Conservation (phyloP, 805 yeast genomes). For the Tetrapisispora arboricola region DNA sequence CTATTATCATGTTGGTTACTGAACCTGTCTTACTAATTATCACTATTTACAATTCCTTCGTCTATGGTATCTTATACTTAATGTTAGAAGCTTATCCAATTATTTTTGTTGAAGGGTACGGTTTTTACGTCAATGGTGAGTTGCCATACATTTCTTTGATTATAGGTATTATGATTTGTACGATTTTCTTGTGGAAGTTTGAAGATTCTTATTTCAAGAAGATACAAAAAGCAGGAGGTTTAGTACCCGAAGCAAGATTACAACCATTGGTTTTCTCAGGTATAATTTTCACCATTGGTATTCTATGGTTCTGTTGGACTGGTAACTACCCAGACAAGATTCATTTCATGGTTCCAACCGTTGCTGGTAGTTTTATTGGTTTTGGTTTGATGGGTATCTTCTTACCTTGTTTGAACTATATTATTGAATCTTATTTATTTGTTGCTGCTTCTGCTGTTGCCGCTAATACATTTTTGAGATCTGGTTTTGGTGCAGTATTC, state of each 20-base stretch:
- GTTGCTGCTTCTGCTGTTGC: slow-evolving; percentile 76
- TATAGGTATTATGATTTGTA: slow-evolving; percentile 56
- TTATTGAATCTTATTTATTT: slow-evolving; percentile 58
- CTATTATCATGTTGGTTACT: slow-evolving; percentile 50
- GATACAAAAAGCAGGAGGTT: slow-evolving; percentile 44
- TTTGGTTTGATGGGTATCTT: slow-evolving; percentile 61
- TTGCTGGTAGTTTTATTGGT: slow-evolving; percentile 55
- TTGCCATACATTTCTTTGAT: slow-evolving; percentile 73
- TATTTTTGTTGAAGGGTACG: slow-evolving; percentile 54
- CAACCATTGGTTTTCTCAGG: slow-evolving; percentile 69
- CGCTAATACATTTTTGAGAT: slow-evolving; percentile 61
- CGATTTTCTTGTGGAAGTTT: slow-evolving; percentile 37
- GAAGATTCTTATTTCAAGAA: slow-evolving; percentile 45
- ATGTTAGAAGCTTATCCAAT: slow-evolving; percentile 68
- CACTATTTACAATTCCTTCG: slow-evolving; percentile 63
- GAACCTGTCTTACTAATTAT: slow-evolving; percentile 68
- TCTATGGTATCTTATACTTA: slow-evolving; percentile 70
- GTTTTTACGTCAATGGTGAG: slow-evolving; percentile 40
- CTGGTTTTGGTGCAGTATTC: slow-evolving; percentile 58
- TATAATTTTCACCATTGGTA: slow-evolving; percentile 61
- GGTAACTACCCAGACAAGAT: slow-evolving; percentile 61
- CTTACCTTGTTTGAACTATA: slow-evolving; percentile 58
- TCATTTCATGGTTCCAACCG: slow-evolving; percentile 77
- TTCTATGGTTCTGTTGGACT: slow-evolving; percentile 83
- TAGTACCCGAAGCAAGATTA: slow-evolving; percentile 71